Conservation (phyloP, 164 flowering plant genomes). For the Aristolochia contorta region DNA sequence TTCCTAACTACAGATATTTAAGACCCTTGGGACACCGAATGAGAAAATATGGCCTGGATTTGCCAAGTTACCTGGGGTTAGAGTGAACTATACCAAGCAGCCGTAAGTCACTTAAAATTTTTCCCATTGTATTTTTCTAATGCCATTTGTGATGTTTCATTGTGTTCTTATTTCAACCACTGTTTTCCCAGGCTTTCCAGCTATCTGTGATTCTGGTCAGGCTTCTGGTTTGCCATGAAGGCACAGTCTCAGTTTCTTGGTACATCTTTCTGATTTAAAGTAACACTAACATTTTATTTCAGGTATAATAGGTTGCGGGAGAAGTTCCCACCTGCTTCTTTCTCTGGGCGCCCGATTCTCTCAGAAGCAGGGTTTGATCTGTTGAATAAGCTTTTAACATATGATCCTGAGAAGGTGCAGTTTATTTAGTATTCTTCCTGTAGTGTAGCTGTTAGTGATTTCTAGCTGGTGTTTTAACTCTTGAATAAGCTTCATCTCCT, state of each 20-base stretch:
- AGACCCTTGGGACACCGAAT: conserved; percentile 78
- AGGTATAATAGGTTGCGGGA: conserved; percentile 81
- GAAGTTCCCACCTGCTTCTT: conserved; percentile 71
- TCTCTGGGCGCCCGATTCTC: conserved; percentile 87
- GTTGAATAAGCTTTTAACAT: conserved; percentile 73
- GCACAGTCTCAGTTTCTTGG: conserved; percentile 21
- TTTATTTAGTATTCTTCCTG: background rate
- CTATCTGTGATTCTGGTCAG: conserved; percentile 87
- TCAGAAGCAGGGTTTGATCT: conserved; percentile 91
- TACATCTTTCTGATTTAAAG: conserved; percentile 13
- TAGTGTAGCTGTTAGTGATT: too few relatives aligned
- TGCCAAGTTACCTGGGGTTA: conserved; percentile 72
- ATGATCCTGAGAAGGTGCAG: conserved; percentile 77
- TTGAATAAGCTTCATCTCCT: background rate
- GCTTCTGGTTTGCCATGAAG: conserved; percentile 63
- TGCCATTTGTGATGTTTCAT: conserved; percentile 10
- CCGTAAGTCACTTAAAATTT: conserved; percentile 40
- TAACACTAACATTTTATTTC: conserved; percentile 39
- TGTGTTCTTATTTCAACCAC: conserved; percentile 31
- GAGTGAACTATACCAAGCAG: conserved; percentile 71
- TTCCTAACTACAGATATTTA: conserved; percentile 80
- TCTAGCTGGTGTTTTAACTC: background rate
- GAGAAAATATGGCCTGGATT: conserved; percentile 91
- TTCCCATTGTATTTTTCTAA: background rate
- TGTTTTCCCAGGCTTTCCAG: conserved; percentile 50